phyloP scores from a whole-genome alignment of 257 asterid species.

The Verbascum thapsus region DNA sequence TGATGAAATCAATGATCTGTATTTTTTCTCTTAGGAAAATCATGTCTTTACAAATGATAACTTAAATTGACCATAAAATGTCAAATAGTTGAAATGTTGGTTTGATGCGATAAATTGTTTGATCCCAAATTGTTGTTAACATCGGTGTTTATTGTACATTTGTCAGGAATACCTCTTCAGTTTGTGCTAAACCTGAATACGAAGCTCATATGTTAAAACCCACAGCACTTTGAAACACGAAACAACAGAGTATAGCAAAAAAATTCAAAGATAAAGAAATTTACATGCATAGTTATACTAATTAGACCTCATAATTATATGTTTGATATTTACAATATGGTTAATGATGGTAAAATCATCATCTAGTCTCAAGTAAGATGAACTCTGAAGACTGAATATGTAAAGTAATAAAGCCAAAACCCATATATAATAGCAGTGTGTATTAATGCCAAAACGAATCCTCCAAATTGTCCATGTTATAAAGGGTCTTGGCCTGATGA shows the following conservation, averaged over 20 bases:
- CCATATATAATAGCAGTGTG: slow-evolving; percentile 22
- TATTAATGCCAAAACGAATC: slow-evolving; percentile 52
- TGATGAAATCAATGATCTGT: no score
- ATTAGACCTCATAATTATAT: slow-evolving; percentile 42
- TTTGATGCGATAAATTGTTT: no score
- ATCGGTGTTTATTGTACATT: no score
- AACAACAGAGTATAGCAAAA: neutral
- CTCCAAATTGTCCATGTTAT: slow-evolving; percentile 55
- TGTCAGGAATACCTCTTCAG: no score
- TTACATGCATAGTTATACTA: slow-evolving; percentile 33
- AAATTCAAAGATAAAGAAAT: slow-evolving; percentile 19
- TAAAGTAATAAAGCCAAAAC: slow-evolving; percentile 19
- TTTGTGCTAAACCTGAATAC: no score
- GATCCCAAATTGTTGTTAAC: no score
- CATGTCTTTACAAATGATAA: no score
- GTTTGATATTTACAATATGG: slow-evolving; percentile 49
- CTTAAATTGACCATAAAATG: no score
- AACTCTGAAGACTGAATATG: slow-evolving; percentile 28
- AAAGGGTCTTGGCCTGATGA: slow-evolving; percentile 50
- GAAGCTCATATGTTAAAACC: no score
- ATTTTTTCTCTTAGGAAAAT: no score
- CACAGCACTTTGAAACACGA: slow-evolving; percentile 6
- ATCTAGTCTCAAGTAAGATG: slow-evolving; percentile 37
- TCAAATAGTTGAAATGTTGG: no score
- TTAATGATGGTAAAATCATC: slow-evolving; percentile 40